phyloP scores from a whole-genome alignment of 2,329 filamentous ascomycete species.

The Paecilomyces fulvus region DNA sequence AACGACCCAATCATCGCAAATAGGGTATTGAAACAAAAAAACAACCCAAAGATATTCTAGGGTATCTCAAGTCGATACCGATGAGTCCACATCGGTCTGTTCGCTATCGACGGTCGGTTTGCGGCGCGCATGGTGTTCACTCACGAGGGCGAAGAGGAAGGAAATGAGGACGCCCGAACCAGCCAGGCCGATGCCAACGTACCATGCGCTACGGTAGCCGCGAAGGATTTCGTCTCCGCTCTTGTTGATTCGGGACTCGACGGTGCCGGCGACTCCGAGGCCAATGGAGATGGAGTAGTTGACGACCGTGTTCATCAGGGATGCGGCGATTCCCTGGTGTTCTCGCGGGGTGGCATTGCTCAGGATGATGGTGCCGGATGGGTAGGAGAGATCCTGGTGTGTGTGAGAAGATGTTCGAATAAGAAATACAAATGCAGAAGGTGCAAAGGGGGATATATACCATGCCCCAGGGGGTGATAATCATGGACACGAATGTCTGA shows the following conservation, averaged over 20 bases:
- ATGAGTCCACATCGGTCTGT: background rate
- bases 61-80: background rate
- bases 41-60: background rate
- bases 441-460: constrained; percentile 7
- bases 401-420: constrained; percentile 9
- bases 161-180: constrained; percentile 5
- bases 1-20: background rate
- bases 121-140: background rate
- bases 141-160: background rate
- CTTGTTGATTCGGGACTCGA: constrained; percentile 41
- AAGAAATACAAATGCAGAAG: background rate
- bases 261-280: constrained; percentile 55
- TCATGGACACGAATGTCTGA: constrained; percentile 14
- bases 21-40: background rate
- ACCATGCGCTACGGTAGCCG: constrained; percentile 29
- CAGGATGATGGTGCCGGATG: constrained; percentile 50
- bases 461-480: constrained; percentile 13
- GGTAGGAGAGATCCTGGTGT: constrained; percentile 53
- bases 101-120: background rate
- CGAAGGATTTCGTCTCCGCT: constrained; percentile 20
- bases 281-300: constrained; percentile 59
- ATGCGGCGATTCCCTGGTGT: constrained; percentile 42
- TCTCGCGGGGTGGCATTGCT: constrained; percentile 40
- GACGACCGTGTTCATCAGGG: constrained; percentile 52
- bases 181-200: constrained; percentile 22